Evolutionary conservation across 371 early-diverging fungal genomes (phyloP), one percentile per base, ranked within the genome.

Genomic region (Dichotomocladium elegans): DNA sequence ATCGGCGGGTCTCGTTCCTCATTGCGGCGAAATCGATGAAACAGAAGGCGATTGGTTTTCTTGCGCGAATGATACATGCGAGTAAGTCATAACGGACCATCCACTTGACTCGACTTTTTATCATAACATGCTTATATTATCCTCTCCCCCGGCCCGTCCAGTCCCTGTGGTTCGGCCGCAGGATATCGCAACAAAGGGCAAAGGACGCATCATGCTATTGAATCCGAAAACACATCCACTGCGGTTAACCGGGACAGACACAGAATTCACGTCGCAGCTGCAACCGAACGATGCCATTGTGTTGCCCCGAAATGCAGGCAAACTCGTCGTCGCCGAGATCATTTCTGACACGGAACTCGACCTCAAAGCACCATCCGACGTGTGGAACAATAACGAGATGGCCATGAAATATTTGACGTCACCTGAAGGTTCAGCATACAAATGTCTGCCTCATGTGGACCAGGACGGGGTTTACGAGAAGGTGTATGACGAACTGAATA

Each of bases 91-190:
- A 37, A 1, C 1, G n/a, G n/a, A n/a, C n/a, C n/a, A n/a, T n/a
- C n/a, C n/a, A n/a, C n/a, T n/a, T n/a, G n/a, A n/a, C n/a, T n/a
- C n/a, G n/a, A n/a, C n/a, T n/a, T n/a, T n/a, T n/a, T n/a, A n/a
- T n/a, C n/a, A n/a, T n/a, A n/a, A n/a, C n/a, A n/a, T n/a, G n/a
- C n/a, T n/a, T n/a, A n/a, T n/a, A n/a, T n/a, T n/a, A n/a, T n/a
- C n/a, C n/a, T n/a, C n/a, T n/a, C n/a, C n/a, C n/a, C n/a, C n/a
- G n/a, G n/a, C 5, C 28, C 8, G 25, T 31, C 12, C 54, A 88
- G 88, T 96, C 63, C 91, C 94, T 6, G 96, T 96, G 9, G 82
- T 82, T 33, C 78, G 96, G 15, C 85, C 95, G 30, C 92, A 93
- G 63, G 96, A 95, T 72, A 58, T 87, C 35, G 87, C 87, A 14